These are phyloP conservation scores for Hypomyces perniciosus DNA, from an alignment of 2,329 filamentous ascomycete genomes.

Conservation along the genomic window DNA sequence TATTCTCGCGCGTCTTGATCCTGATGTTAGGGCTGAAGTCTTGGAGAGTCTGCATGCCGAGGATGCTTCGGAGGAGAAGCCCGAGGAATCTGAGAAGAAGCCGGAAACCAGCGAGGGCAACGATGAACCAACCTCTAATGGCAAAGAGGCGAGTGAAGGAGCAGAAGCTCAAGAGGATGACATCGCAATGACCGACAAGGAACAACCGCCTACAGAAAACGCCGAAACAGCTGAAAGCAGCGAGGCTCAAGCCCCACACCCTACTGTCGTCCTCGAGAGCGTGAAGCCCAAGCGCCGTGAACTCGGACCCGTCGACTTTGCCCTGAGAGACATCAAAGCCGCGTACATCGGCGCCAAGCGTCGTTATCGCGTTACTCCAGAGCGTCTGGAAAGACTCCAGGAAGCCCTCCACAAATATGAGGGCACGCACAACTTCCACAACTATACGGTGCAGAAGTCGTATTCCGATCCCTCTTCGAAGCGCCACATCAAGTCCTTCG, in stretches of 20 bases:
- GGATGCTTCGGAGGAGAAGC: conserved; percentile 22
- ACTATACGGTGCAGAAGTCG: conserved; percentile 91
- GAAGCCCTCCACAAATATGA: conserved; percentile 67
- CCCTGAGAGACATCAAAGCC: conserved; percentile 68
- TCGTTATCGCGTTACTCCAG: conserved; percentile 70
- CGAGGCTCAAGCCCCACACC: conserved; percentile 6
- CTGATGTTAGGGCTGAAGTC: conserved; percentile 57
- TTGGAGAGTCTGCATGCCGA: conserved; percentile 52
- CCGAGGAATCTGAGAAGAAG: conserved; percentile 18
- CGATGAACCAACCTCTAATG: conserved; percentile 1
- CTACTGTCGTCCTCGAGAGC: conserved; percentile 3
- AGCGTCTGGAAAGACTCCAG: conserved; percentile 70
- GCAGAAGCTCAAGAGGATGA: conserved; percentile 19
- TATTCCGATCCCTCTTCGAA: conserved; percentile 77
- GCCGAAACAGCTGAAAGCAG: conserved; percentile 18
- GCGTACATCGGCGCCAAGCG: conserved; percentile 80
- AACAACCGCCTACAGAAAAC: conserved; percentile 11
- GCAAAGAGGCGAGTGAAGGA: conserved; percentile 13
- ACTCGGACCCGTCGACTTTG: conserved; percentile 51
- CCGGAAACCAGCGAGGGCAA: conserved; percentile 4
- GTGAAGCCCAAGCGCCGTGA: conserved; percentile 37
- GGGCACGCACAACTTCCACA: conserved; percentile 90
- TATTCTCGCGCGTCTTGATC: conserved; percentile 55
- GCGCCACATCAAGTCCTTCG: conserved; percentile 88
- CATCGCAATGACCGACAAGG: conserved; percentile 18